Evolutionary conservation across 208 protist species (phyloP).

Genomic region (Trypanosoma congolense): DNA sequence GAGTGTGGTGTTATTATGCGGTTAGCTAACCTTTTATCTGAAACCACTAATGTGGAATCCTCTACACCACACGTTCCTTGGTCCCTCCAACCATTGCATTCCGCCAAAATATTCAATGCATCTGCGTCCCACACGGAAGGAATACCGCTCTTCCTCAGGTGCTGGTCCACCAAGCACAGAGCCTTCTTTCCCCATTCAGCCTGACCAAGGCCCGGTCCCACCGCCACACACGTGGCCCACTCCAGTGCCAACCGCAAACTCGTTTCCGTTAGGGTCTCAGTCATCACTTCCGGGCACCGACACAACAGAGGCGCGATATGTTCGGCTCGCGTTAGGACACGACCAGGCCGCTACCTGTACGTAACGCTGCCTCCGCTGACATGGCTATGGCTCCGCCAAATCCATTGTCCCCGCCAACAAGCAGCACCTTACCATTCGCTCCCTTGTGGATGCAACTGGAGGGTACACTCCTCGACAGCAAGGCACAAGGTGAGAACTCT

Average conservation of each 20-base stretch:
- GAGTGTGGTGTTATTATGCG: constrained; percentile 79
- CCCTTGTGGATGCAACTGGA: constrained; percentile 56
- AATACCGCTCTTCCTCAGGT: constrained; percentile 37
- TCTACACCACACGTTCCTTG: not conserved
- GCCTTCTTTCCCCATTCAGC: constrained; percentile 27
- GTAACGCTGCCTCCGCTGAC: constrained; percentile 66
- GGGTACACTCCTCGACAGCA: constrained; percentile 30
- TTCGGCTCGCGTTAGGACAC: constrained; percentile 50
- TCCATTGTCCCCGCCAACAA: constrained; percentile 68
- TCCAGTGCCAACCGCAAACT: constrained; percentile 26
- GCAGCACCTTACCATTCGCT: constrained; percentile 47
- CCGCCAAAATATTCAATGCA: constrained; percentile 50
- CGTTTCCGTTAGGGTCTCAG: constrained; percentile 5
- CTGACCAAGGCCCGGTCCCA: constrained; percentile 65
- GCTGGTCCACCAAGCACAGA: constrained; percentile 22
- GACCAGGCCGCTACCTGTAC: constrained; percentile 54
- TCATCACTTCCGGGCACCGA: constrained; percentile 81
- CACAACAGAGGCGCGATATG: constrained; percentile 57
- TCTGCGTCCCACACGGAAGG: constrained; percentile 69
- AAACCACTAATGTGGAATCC: not conserved
- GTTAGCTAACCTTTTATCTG: constrained; percentile 16
- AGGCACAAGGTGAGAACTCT: constrained; percentile 29
- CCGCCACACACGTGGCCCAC: constrained; percentile 51
- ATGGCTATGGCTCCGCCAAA: constrained; percentile 76
- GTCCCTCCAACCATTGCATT: not conserved